Conservation (phyloP, 306 rosid genomes). For the Trifolium subterraneum region DNA sequence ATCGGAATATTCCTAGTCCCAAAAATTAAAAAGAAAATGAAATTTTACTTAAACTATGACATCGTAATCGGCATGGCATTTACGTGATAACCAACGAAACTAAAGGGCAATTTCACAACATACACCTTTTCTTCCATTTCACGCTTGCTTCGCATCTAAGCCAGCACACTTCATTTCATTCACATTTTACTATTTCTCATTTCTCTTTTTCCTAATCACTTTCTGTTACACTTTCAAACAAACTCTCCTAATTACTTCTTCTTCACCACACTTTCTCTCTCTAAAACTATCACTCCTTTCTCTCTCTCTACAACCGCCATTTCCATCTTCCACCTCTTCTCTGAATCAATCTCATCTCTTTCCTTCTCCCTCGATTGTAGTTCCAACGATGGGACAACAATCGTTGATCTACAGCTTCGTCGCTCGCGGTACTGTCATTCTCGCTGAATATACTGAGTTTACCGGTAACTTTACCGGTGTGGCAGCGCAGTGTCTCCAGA, state of each 20-base stretch:
- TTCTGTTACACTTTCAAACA: conserved; percentile 23
- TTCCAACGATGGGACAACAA: conserved; percentile 84
- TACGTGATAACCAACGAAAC: conserved; percentile 41
- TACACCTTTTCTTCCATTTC: conserved; percentile 48
- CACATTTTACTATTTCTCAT: background rate
- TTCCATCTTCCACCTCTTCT: conserved; percentile 6
- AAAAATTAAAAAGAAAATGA: no score
- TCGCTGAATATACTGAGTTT: conserved; percentile 87
- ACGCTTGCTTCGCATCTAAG: conserved; percentile 63
- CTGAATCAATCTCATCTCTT: conserved; percentile 15
- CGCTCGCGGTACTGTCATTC: conserved; percentile 83
- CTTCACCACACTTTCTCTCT: conserved; percentile 35
- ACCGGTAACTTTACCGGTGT: conserved; percentile 82
- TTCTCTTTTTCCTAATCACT: background rate
- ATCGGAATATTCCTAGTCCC: no score
- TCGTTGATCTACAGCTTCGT: conserved; percentile 96
- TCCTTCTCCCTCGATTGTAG: conserved; percentile 41
- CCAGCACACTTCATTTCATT: conserved; percentile 39
- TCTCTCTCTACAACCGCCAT: conserved; percentile 39
- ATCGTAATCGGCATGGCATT: conserved; percentile 54
- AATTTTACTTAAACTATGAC: no score
- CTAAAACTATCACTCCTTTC: background rate
- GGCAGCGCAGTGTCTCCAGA: conserved; percentile 93
- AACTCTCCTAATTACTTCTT: background rate
- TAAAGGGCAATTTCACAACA: conserved; percentile 35